Base-by-base conservation (phyloP, 2,329 filamentous ascomycete genomes). In the Sarocladium brachiariae region DNA sequence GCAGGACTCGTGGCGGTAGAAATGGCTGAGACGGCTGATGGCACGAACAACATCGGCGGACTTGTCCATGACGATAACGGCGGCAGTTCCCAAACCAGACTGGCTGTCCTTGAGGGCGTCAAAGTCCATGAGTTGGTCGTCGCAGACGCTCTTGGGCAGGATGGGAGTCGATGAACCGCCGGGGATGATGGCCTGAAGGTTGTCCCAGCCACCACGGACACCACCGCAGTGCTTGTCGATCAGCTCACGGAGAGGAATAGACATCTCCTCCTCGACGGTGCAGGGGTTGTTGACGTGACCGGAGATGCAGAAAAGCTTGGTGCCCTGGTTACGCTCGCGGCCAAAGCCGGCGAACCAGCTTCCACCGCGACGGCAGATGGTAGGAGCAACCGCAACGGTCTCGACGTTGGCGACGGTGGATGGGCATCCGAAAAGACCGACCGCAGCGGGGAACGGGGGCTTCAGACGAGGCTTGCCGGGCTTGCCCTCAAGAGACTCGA, bases 221-320 rank as follows among this genome's bases (percentile, higher is more conserved):
- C 93, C 93, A 67, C 93, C 93, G 66, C 93, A 97, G 80, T 99
- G 93, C 75, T 89, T 93, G 56, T 99, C 93, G 62, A 99, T 97
- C 56, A 99, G 83, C 71, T 99, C 93, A 39, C 88, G 86, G 54
- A 99, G 82, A 38, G 93, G 87, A 59, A 99, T 99, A 49, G 89
- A 95, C 93, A 99, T 99, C 74, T 99, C 93, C 74, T 99, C 93
- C 71, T 99, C 93, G 54, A 99, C 93, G 1, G 93, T 97, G 70
- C 83, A 89, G 50, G 93, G 93, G 76, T 97, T 95, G 80, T 99
- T 99, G 75, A 99, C 93, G 70, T 97, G 89, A 24, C 93, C 93
- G 50, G 92, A 97, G 67, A 99, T 97, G 70, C 91, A 96, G 77
- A 87, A 99, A 37, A 99, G 86, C 78, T 99, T 99, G 57, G 93